phyloP scores from a whole-genome alignment of 192 early-diverging fungal species.

The Funneliformis mosseae region DNA sequence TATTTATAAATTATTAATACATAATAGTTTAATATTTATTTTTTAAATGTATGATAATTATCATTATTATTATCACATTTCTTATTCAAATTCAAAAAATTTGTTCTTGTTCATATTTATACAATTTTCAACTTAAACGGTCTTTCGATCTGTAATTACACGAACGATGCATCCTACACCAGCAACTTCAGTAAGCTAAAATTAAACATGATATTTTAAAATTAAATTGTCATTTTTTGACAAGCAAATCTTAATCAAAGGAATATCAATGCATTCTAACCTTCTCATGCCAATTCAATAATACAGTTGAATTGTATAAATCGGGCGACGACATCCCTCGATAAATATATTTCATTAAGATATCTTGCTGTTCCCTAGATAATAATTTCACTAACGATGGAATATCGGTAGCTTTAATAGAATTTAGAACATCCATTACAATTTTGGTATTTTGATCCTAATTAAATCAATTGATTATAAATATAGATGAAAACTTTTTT shows the following conservation, averaged over 20 bases:
- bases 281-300: conserved; percentile 95
- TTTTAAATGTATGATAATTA: too few relatives aligned
- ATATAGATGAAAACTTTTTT: neutral
- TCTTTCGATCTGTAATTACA: conserved; percentile 86
- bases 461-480: neutral
- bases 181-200: conserved; percentile 78
- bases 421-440: conserved; percentile 80
- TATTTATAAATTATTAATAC: too few relatives aligned
- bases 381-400: conserved; percentile 53
- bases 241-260: neutral
- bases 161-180: conserved; percentile 90
- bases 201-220: neutral
- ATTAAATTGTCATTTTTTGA: conserved; percentile 17
- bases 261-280: conserved; percentile 42
- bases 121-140: conserved; percentile 47
- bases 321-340: conserved; percentile 86
- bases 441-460: conserved; percentile 73
- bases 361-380: neutral
- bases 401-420: conserved; percentile 74
- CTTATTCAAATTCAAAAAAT: too few relatives aligned
- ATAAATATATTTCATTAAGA: conserved; percentile 86
- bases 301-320: conserved; percentile 75
- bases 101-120: too few relatives aligned
- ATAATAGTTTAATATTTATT: too few relatives aligned
- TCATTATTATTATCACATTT: too few relatives aligned